Evolutionary conservation across 208 protist species (phyloP).

Genomic region (Acanthamoeba divionensis): DNA sequence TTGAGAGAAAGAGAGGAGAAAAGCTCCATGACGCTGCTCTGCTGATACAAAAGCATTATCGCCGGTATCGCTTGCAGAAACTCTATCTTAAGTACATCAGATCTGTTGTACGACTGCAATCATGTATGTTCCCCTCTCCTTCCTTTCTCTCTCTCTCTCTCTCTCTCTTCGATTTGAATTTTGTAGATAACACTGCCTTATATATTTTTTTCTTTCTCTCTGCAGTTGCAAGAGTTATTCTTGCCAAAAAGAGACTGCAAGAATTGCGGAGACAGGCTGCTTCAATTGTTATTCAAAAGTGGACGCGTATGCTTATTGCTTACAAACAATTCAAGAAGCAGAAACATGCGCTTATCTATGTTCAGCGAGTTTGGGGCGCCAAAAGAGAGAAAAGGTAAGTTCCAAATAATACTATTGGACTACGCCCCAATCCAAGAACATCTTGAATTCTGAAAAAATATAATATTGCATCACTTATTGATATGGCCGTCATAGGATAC

Average conservation of each 20-base stretch:
- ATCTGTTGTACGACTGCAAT: neutral
- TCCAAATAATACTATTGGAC: too few relatives aligned
- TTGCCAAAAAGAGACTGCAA: neutral
- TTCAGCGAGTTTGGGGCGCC: neutral
- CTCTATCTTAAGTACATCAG: neutral
- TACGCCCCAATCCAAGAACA: too few relatives aligned
- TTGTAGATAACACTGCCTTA: neutral
- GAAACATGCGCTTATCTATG: neutral
- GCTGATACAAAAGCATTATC: constrained; percentile 14
- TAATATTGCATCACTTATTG: neutral
- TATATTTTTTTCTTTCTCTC: neutral
- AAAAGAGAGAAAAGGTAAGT: neutral
- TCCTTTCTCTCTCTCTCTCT: neutral
- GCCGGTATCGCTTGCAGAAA: neutral
- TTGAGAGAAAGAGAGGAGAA: constrained; percentile 14
- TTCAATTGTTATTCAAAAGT: neutral
- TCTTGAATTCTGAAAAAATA: too few relatives aligned
- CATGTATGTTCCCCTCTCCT: neutral
- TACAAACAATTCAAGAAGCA: neutral
- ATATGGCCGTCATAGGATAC: neutral
- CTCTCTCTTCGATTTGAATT: too few relatives aligned
- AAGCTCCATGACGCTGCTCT: constrained; percentile 25
- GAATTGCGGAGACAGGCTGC: neutral
- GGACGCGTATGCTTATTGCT: neutral
- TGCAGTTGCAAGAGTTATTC: neutral